phyloP scores from a whole-genome alignment of 2,329 filamentous ascomycete genomes.

The Colletotrichum tamarilloi region DNA sequence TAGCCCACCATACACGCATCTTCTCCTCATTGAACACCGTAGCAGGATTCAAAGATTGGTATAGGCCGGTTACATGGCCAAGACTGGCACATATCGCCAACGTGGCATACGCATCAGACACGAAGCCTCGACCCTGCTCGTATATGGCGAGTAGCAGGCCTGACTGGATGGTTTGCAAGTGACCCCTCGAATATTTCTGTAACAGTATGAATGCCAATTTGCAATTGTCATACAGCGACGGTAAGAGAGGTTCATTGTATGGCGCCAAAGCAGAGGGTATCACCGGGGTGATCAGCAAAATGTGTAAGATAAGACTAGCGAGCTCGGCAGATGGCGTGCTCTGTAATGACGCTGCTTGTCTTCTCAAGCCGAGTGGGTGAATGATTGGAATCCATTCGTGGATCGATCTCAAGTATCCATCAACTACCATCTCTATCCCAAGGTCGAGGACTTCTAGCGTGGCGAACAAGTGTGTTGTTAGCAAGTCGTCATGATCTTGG shows the following conservation, averaged over 20 bases:
- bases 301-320: not conserved
- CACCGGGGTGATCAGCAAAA: not conserved
- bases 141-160: not conserved
- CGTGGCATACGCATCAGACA: not conserved
- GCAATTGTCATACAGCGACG: not conserved
- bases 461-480: not conserved
- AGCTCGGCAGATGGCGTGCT: not conserved
- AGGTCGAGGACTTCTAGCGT: not conserved
- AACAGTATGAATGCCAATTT: not conserved
- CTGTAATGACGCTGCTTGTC: not conserved
- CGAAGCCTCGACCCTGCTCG: not conserved
- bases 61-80: not conserved
- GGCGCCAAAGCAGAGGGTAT: too few relatives aligned
- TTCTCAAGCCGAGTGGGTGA: not conserved
- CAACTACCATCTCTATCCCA: not conserved
- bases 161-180: not conserved
- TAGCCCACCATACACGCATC: not conserved
- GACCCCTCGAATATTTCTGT: not conserved
- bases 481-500: not conserved
- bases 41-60: not conserved
- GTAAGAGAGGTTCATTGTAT: not conserved
- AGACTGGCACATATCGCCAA: not conserved
- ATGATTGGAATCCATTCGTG: not conserved
- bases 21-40: not conserved
- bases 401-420: not conserved